Percentiles rank a stretch among this genome's conserved stretches.
Evolutionary conservation across 768 basidiomycete genomes (phyloP).

Genomic region (Psilocybe sp.): DNA sequence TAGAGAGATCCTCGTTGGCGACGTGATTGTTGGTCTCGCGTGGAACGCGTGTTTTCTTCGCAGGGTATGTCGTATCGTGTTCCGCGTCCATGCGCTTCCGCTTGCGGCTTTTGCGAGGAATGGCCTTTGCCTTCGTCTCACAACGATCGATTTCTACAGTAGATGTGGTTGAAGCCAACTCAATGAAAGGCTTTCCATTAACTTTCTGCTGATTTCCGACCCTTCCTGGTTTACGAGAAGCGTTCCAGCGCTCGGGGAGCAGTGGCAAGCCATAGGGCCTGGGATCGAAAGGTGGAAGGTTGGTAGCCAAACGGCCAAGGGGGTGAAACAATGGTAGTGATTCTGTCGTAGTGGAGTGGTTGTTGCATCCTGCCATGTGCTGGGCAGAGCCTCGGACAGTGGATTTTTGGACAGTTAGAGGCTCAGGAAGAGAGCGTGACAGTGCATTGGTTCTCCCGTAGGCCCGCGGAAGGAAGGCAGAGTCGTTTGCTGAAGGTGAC

Average conservation of each 20-base stretch:
- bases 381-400: slow-evolving; percentile 2
- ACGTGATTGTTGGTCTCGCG: slow-evolving; percentile 33
- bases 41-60: slow-evolving; percentile 59
- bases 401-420: background rate
- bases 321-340: slow-evolving; percentile 70
- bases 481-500: slow-evolving; percentile 44
- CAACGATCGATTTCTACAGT: slow-evolving; percentile 32
- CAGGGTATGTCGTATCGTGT: slow-evolving; percentile 70
- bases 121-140: slow-evolving; percentile 40
- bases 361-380: background rate
- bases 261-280: slow-evolving; percentile 52
- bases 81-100: slow-evolving; percentile 60
- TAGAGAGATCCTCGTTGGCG: slow-evolving; percentile 42
- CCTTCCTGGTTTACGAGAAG: slow-evolving; percentile 39
- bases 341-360: slow-evolving; percentile 17
- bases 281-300: slow-evolving; percentile 63
- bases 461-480: slow-evolving; percentile 16
- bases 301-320: slow-evolving; percentile 57
- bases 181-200: slow-evolving; percentile 31
- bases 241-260: slow-evolving; percentile 40
- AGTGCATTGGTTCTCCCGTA: slow-evolving; percentile 4
- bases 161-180: slow-evolving; percentile 21
- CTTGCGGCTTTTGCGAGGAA: slow-evolving; percentile 54
- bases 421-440: slow-evolving; percentile 4
- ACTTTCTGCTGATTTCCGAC: slow-evolving; percentile 49